Evolutionary conservation across 2,329 filamentous ascomycete species (phyloP).

Genomic region (Monosporascus sp.): DNA sequence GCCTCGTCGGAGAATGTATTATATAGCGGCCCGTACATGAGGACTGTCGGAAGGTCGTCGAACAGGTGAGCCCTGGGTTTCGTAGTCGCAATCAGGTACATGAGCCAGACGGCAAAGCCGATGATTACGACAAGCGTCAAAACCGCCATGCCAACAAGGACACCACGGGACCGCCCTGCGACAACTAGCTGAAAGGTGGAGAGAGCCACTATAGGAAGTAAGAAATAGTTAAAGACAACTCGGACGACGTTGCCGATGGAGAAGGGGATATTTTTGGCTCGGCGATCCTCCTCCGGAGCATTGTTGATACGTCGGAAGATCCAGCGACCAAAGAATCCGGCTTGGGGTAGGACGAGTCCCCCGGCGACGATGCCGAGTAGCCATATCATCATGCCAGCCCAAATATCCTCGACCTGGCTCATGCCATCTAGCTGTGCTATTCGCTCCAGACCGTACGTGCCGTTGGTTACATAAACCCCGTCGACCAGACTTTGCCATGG

Average conservation of each 20-base stretch:
- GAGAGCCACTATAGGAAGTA: conserved; percentile 78
- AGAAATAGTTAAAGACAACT: conserved; percentile 86
- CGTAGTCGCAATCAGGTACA: conserved; percentile 73
- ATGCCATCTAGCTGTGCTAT: conserved; percentile 82
- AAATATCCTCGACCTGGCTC: conserved; percentile 70
- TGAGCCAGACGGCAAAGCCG: conserved; percentile 70
- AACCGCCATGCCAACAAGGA: conserved; percentile 68
- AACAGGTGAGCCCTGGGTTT: conserved; percentile 83
- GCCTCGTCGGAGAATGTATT: conserved; percentile 96
- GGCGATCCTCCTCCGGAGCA: conserved; percentile 78
- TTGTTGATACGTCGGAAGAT: conserved; percentile 65
- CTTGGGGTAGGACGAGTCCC: conserved; percentile 65
- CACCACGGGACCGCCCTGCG: conserved; percentile 60
- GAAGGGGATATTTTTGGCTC: conserved; percentile 88
- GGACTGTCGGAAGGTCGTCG: conserved; percentile 83
- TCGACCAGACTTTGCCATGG: conserved; percentile 67
- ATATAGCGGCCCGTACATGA: conserved; percentile 89
- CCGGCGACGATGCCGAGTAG: conserved; percentile 69
- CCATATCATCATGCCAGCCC: conserved; percentile 93
- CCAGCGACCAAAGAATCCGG: conserved; percentile 74
- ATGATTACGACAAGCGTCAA: conserved; percentile 69
- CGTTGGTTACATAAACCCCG: conserved; percentile 79
- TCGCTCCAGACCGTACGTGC: conserved; percentile 71
- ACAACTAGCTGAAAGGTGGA: conserved; percentile 90
- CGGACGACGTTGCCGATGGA: conserved; percentile 73